Conservation (phyloP, 352 stramenopile genomes). For the Pythium rishiriense region DNA sequence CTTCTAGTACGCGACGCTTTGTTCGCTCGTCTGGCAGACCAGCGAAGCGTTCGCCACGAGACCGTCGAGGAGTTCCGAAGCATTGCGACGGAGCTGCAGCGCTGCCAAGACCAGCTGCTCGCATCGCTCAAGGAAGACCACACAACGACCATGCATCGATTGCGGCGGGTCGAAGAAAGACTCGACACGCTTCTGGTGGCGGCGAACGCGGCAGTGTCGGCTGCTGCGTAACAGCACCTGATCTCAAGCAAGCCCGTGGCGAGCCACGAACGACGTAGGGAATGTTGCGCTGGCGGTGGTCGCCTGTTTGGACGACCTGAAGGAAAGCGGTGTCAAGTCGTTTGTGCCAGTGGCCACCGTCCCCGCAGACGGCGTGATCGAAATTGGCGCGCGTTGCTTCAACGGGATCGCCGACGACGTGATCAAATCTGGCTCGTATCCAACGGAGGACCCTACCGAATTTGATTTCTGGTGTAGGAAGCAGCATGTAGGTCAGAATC, state of each 20-base stretch:
- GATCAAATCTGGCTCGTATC: conserved; percentile 59
- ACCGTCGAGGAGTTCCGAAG: conserved; percentile 44
- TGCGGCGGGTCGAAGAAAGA: conserved; percentile 44
- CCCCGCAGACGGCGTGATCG: not conserved
- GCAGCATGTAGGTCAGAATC: too few relatives aligned
- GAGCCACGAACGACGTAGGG: conserved; percentile 14
- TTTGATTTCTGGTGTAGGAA: conserved; percentile 37
- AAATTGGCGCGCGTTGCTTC: conserved; percentile 35
- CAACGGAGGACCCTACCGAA: conserved; percentile 30
- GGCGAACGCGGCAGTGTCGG: not conserved
- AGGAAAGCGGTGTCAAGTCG: not conserved
- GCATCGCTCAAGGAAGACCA: conserved; percentile 48
- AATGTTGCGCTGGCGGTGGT: conserved; percentile 11
- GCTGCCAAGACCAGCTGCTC: conserved; percentile 48
- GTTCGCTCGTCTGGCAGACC: conserved; percentile 39
- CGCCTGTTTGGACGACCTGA: not conserved
- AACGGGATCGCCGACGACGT: conserved; percentile 59
- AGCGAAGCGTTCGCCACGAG: conserved; percentile 53
- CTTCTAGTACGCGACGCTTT: conserved; percentile 30
- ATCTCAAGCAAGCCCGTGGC: conserved; percentile 10
- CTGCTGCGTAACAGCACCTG: not conserved
- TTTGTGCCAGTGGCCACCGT: not conserved
- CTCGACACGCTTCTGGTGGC: conserved; percentile 31
- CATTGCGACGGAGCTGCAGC: conserved; percentile 40
- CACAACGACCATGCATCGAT: conserved; percentile 34